Percentiles rank a stretch among this genome's conserved stretches.
Evolutionary conservation across 352 stramenopile genomes (phyloP).

Genomic region (Pythium folliculosum): DNA sequence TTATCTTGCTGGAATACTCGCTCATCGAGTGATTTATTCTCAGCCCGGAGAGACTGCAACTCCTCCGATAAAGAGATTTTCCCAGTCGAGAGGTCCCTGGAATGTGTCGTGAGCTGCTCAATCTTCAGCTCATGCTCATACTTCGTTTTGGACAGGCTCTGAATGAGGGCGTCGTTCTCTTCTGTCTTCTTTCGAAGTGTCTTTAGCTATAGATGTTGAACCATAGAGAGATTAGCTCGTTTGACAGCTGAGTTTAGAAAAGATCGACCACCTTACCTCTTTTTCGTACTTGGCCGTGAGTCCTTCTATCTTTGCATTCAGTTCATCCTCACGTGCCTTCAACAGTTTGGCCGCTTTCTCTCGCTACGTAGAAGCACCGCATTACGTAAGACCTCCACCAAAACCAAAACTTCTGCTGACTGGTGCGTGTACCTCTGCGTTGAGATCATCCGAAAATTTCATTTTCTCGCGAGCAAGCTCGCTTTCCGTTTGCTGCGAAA

Average conservation of each 20-base stretch:
- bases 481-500: constrained; percentile 56
- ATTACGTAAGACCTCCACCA: not conserved
- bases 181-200: constrained; percentile 45
- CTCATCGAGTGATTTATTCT: constrained; percentile 86
- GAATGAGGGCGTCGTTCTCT: constrained; percentile 49
- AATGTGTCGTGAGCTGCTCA: constrained; percentile 64
- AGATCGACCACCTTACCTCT: constrained; percentile 41
- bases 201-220: constrained; percentile 36
- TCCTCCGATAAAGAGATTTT: constrained; percentile 47
- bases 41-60: constrained; percentile 50
- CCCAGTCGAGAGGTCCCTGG: constrained; percentile 52
- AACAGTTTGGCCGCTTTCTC: constrained; percentile 44
- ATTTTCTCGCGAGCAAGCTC: constrained; percentile 67
- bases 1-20: constrained; percentile 85
- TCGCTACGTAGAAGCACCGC: constrained; percentile 28
- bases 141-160: constrained; percentile 68
- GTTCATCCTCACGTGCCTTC: constrained; percentile 63
- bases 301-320: constrained; percentile 67
- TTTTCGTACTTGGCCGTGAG: constrained; percentile 61
- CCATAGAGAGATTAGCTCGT: too few species aligned
- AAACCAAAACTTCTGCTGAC: too few species aligned
- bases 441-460: constrained; percentile 66
- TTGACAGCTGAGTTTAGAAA: not conserved
- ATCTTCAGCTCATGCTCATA: constrained; percentile 83
- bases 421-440: constrained; percentile 37